Conservation (phyloP, 441 rosid genomes). For the Euphorbia neoarborescens region DNA sequence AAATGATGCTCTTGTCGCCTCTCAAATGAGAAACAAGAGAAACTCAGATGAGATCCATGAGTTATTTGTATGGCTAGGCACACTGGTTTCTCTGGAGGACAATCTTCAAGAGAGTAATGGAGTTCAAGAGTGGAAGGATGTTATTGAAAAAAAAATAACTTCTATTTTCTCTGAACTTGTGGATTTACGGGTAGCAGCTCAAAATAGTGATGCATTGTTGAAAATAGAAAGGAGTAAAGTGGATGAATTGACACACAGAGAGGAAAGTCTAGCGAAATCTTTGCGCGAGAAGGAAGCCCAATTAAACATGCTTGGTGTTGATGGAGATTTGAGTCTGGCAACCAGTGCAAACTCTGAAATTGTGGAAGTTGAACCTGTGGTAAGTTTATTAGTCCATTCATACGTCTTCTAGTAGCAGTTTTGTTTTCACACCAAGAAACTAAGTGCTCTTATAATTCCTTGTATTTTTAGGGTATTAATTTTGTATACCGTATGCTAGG, state of each 20-base stretch:
- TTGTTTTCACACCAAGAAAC: not conserved
- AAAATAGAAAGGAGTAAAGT: slow-evolving; percentile 70
- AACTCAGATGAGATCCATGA: slow-evolving; percentile 52
- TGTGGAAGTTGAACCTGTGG: slow-evolving; percentile 83
- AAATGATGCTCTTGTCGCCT: slow-evolving; percentile 71
- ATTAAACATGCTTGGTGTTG: slow-evolving; percentile 47
- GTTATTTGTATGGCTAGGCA: slow-evolving; percentile 55
- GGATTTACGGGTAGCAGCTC: slow-evolving; percentile 46
- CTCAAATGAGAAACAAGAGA: slow-evolving; percentile 53
- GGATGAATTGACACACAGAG: slow-evolving; percentile 56
- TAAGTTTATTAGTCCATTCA: slow-evolving; percentile 29
- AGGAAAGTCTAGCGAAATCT: slow-evolving; percentile 58
- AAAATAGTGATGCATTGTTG: slow-evolving; percentile 55
- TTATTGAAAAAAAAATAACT: slow-evolving; percentile 47
- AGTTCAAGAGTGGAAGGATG: slow-evolving; percentile 53
- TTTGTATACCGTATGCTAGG: not conserved
- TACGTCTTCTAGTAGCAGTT: not conserved
- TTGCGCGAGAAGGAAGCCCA: slow-evolving; percentile 62
- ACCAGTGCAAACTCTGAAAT: slow-evolving; percentile 50
- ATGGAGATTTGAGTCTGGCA: slow-evolving; percentile 33
- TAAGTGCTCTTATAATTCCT: not conserved
- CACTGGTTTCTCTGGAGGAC: slow-evolving; percentile 42
- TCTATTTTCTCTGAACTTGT: slow-evolving; percentile 55
- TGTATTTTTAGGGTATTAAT: not conserved
- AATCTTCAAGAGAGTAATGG: slow-evolving; percentile 34